Evolutionary conservation across 768 basidiomycete species (phyloP).

Genomic region (Podaxis sp.): DNA sequence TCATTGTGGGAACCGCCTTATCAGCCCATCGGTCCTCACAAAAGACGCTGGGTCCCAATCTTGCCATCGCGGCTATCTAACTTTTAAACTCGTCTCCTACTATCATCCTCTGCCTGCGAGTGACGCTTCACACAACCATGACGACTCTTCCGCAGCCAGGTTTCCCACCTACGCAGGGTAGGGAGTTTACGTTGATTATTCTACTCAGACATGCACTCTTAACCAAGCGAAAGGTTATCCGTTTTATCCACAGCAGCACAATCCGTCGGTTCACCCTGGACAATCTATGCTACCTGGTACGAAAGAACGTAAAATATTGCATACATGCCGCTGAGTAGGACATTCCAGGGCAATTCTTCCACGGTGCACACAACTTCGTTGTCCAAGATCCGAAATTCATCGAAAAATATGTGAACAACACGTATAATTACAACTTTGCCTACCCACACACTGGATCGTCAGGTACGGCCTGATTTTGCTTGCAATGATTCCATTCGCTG

Average conservation of each 20-base stretch:
- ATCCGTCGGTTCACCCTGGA: not conserved
- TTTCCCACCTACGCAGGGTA: not conserved
- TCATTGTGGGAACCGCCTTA: not conserved
- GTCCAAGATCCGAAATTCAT: not conserved
- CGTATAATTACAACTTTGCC: conserved; percentile 16
- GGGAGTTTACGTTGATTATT: not conserved
- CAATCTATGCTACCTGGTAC: not conserved
- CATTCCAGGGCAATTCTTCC: not conserved
- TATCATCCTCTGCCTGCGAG: not conserved
- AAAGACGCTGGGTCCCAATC: too few species aligned
- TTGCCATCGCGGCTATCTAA: too few species aligned
- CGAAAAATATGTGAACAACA: not conserved
- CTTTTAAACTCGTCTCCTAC: not conserved
- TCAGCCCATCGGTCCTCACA: not conserved
- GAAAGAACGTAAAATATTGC: not conserved
- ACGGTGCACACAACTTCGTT: not conserved
- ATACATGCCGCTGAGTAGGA: not conserved
- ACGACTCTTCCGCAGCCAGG: not conserved
- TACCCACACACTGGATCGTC: not conserved
- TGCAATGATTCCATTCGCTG: not conserved
- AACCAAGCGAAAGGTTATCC: not conserved
- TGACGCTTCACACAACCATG: not conserved
- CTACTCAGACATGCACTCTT: not conserved
- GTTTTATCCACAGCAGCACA: not conserved
- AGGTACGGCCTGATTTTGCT: not conserved